Percentiles rank a stretch among this genome's conserved stretches.
These are phyloP conservation scores for Pneumocystis wakefieldiae DNA, from an alignment of 1,139 yeast species.

Conservation along the genomic window DNA sequence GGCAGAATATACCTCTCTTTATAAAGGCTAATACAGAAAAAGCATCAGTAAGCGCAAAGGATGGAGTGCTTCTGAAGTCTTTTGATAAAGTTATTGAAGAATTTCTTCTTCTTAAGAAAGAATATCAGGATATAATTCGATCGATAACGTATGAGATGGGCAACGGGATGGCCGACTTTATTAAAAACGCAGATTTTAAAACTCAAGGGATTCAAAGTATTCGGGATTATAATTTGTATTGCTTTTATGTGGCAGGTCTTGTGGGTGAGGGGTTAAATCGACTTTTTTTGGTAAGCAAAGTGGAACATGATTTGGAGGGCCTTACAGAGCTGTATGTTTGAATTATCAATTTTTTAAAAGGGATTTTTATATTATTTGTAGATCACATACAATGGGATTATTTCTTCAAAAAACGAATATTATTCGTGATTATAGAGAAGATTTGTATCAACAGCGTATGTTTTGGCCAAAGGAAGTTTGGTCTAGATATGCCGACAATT, in stretches of 20 bases:
- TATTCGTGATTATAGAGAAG: constrained; percentile 89
- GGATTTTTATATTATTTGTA: not conserved
- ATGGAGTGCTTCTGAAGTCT: constrained; percentile 61
- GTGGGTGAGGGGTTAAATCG: constrained; percentile 93
- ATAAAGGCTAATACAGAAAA: constrained; percentile 18
- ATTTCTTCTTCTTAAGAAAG: constrained; percentile 56
- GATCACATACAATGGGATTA: constrained; percentile 78
- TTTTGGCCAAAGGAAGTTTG: constrained; percentile 96
- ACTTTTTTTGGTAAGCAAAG: constrained; percentile 54
- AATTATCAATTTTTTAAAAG: not conserved
- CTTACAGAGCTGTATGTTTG: constrained; percentile 6
- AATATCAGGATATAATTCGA: constrained; percentile 61
- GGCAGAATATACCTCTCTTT: constrained; percentile 16
- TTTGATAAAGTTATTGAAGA: constrained; percentile 57
- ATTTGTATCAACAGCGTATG: constrained; percentile 76
- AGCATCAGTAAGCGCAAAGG: constrained; percentile 56
- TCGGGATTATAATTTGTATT: constrained; percentile 73
- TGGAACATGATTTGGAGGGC: constrained; percentile 18
- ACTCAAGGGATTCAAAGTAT: constrained; percentile 62
- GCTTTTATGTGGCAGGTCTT: constrained; percentile 94
- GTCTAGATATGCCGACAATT: constrained; percentile 47
- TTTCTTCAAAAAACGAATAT: constrained; percentile 91
- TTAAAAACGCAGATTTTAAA: constrained; percentile 40
- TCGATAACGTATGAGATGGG: constrained; percentile 81
- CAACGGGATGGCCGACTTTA: constrained; percentile 93